Evolutionary conservation across 2,329 filamentous ascomycete genomes (phyloP).

Genomic region (Hypoxylon rubiginosum): DNA sequence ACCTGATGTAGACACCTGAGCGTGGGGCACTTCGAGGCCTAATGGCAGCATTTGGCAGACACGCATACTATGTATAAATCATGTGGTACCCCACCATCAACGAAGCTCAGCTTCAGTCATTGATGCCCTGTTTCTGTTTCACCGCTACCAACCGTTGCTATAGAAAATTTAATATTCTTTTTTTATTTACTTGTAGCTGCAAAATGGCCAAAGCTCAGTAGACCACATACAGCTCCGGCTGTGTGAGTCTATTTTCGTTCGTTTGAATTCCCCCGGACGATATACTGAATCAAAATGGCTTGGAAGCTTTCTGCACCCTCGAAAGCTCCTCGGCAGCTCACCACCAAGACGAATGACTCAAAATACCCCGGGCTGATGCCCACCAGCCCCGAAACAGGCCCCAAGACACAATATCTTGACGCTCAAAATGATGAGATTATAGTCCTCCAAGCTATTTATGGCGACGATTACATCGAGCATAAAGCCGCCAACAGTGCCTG

Average conservation of each 20-base stretch:
- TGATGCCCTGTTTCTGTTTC: slow-evolving; percentile 21
- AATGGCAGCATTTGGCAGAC: not conserved
- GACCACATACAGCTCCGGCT: slow-evolving; percentile 66
- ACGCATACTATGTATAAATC: slow-evolving; percentile 33
- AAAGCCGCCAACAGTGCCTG: slow-evolving; percentile 80
- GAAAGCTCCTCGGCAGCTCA: slow-evolving; percentile 62
- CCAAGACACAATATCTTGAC: slow-evolving; percentile 79
- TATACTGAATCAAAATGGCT: slow-evolving; percentile 61
- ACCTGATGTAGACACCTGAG: slow-evolving; percentile 11
- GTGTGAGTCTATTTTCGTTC: slow-evolving; percentile 58
- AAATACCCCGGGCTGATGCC: slow-evolving; percentile 66
- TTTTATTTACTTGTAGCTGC: slow-evolving; percentile 38
- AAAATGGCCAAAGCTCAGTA: slow-evolving; percentile 64
- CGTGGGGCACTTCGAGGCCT: slow-evolving; percentile 26
- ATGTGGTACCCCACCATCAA: slow-evolving; percentile 34
- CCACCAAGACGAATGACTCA: slow-evolving; percentile 59
- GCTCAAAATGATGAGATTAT: slow-evolving; percentile 90
- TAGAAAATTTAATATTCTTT: slow-evolving; percentile 20
- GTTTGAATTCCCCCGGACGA: slow-evolving; percentile 43
- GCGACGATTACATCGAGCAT: slow-evolving; percentile 85
- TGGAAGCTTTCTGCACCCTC: slow-evolving; percentile 62
- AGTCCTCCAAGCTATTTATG: slow-evolving; percentile 88
- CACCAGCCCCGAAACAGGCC: slow-evolving; percentile 56
- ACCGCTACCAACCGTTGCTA: slow-evolving; percentile 21
- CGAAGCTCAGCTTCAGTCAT: slow-evolving; percentile 26